phyloP scores from a whole-genome alignment of 495 filamentous ascomycete species.

The Neurospora cerealis region DNA sequence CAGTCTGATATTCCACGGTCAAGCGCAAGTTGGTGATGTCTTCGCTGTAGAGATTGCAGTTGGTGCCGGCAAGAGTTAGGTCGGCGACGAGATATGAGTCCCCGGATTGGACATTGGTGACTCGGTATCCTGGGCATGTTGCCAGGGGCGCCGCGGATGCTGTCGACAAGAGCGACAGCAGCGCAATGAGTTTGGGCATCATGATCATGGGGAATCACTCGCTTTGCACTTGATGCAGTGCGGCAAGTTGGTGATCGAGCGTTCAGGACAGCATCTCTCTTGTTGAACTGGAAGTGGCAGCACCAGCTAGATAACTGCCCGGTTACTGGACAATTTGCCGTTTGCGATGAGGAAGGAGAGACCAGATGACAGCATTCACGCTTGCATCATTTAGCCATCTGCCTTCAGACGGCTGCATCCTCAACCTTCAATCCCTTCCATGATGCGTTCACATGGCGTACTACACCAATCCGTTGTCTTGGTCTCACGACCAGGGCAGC shows the following conservation, averaged over 20 bases:
- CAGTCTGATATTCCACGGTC: conserved; percentile 64
- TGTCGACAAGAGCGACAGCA: conserved; percentile 35
- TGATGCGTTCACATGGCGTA: background rate
- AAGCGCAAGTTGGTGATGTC: conserved; percentile 59
- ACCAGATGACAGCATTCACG: background rate
- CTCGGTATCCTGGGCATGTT: conserved; percentile 64
- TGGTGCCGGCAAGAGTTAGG: conserved; percentile 51
- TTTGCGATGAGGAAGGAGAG: background rate
- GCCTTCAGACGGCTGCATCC: background rate
- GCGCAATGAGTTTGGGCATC: background rate
- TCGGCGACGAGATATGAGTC: conserved; percentile 48
- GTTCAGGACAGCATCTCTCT: background rate
- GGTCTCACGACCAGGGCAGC: background rate
- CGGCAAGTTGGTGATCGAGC: background rate
- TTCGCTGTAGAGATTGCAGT: conserved; percentile 58
- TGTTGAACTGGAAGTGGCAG: background rate
- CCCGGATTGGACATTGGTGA: conserved; percentile 47
- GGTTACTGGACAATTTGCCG: background rate
- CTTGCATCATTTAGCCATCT: background rate
- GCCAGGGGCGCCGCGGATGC: conserved; percentile 13
- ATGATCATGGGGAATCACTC: background rate
- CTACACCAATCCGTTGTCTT: background rate
- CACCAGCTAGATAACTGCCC: background rate
- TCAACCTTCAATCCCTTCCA: background rate
- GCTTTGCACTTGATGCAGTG: background rate